Conservation (phyloP, 805 yeast species). For the Saturnispora mendoncae region DNA sequence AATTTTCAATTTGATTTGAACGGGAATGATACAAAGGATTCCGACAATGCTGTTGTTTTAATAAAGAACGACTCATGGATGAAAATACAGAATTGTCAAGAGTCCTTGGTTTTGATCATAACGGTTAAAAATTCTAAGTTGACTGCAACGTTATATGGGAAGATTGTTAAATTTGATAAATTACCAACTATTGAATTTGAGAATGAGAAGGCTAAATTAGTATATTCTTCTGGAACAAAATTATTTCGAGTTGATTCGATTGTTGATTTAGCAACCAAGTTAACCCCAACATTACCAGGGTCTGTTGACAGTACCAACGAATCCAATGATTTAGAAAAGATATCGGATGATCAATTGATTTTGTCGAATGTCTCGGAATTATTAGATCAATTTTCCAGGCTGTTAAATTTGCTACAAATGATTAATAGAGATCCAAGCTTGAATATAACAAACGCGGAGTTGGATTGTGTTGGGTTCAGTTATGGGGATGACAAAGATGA, state of each 20-base stretch:
- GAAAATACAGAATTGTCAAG: slow-evolving; percentile 30
- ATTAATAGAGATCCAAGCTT: slow-evolving; percentile 23
- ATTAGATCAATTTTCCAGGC: slow-evolving; percentile 23
- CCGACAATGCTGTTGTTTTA: slow-evolving; percentile 26
- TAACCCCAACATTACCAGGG: slow-evolving; percentile 7
- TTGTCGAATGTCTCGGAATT: slow-evolving; percentile 21
- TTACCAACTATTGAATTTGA: slow-evolving; percentile 22
- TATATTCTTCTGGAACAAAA: slow-evolving; percentile 19
- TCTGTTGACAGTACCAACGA: no score
- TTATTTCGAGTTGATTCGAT: slow-evolving; percentile 25
- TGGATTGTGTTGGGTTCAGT: slow-evolving; percentile 25
- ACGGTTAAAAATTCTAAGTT: slow-evolving; percentile 22
- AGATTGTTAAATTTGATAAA: slow-evolving; percentile 19
- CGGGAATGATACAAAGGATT: neutral
- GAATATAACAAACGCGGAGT: slow-evolving; percentile 22
- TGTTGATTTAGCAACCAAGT: slow-evolving; percentile 20
- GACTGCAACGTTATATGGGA: slow-evolving; percentile 30
- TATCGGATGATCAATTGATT: slow-evolving; percentile 8
- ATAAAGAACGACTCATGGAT: slow-evolving; percentile 31
- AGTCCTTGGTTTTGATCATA: slow-evolving; percentile 28
- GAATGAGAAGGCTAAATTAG: slow-evolving; percentile 21
- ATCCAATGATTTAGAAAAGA: no score
- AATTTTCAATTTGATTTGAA: slow-evolving; percentile 24
- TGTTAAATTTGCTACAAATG: slow-evolving; percentile 24
- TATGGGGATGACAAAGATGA: slow-evolving; percentile 24